Evolutionary conservation across 164 flowering plant genomes (phyloP).

Genomic region (Vitis rotundifolia): DNA sequence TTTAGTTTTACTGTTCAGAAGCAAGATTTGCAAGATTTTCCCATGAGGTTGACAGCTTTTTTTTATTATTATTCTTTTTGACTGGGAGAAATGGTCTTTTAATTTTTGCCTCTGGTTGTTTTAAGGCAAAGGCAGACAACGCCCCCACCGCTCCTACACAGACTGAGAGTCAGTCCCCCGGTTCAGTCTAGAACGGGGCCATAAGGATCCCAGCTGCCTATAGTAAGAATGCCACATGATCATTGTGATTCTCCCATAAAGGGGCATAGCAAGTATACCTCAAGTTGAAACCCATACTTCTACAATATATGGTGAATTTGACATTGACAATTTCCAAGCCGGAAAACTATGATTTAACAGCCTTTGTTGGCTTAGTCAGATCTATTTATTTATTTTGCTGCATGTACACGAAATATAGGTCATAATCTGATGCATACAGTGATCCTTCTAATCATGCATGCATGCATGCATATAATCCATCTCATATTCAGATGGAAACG

Average conservation of each 20-base stretch:
- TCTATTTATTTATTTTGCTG: background rate
- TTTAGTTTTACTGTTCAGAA: background rate
- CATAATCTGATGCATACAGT: background rate
- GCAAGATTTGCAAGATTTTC: too few relatives aligned
- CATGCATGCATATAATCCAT: background rate
- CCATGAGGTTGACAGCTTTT: background rate
- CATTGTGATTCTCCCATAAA: too few relatives aligned
- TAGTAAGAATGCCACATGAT: too few relatives aligned
- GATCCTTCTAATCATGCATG: constrained; percentile 3
- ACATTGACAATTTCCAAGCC: background rate
- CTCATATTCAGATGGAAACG: constrained; percentile 3
- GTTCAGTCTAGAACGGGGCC: too few relatives aligned
- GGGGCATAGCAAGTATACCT: background rate
- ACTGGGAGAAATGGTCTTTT: too few relatives aligned
- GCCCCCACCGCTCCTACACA: too few relatives aligned
- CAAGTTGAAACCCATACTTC: too few relatives aligned
- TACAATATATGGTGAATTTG: background rate
- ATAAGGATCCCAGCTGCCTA: too few relatives aligned
- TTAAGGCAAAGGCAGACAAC: too few relatives aligned
- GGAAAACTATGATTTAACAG: background rate
- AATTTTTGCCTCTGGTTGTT: too few relatives aligned
- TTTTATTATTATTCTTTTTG: too few relatives aligned
- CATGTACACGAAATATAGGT: background rate
- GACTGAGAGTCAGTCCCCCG: too few relatives aligned
- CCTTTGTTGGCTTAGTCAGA: background rate